A percentile compares a stretch with the other conserved stretches of the same genome.
Conservation (phyloP, 2,329 filamentous ascomycete species). For the Didymella segeticola region DNA sequence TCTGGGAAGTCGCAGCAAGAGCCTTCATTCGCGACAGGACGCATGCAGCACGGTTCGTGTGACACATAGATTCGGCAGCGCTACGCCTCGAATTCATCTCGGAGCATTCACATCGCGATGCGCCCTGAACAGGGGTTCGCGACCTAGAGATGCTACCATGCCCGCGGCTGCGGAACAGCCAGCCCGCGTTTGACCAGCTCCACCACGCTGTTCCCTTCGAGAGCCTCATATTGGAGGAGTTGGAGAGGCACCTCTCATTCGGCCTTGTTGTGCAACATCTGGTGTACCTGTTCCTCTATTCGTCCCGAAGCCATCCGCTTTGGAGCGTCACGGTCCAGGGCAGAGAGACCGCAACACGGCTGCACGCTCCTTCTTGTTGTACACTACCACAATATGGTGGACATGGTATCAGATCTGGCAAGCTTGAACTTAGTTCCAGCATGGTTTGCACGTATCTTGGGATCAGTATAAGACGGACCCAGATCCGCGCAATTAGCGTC, state of each 20-base stretch:
- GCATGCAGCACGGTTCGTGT: slow-evolving; percentile 34
- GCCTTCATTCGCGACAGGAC: slow-evolving; percentile 26
- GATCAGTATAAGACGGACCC: slow-evolving; percentile 46
- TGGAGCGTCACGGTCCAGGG: slow-evolving; percentile 32
- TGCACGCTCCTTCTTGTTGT: slow-evolving; percentile 37
- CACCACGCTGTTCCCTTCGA: slow-evolving; percentile 36
- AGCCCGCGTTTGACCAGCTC: slow-evolving; percentile 51
- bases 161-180: slow-evolving; percentile 52
- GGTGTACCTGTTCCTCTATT: slow-evolving; percentile 46
- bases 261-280: slow-evolving; percentile 39
- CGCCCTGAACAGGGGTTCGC: slow-evolving; percentile 44
- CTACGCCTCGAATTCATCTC: slow-evolving; percentile 28
- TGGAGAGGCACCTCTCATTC: slow-evolving; percentile 35
- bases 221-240: slow-evolving; percentile 31
- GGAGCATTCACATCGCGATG: slow-evolving; percentile 32
- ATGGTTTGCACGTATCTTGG: slow-evolving; percentile 24
- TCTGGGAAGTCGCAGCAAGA: slow-evolving; percentile 25
- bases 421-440: slow-evolving; percentile 34
- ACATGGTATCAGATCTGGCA: slow-evolving; percentile 30
- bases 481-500: slow-evolving; percentile 40
- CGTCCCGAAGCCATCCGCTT: slow-evolving; percentile 40
- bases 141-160: slow-evolving; percentile 51
- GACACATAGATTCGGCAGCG: slow-evolving; percentile 35
- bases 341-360: slow-evolving; percentile 32
- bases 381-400: slow-evolving; percentile 34